Evolutionary conservation across 805 yeast species (phyloP).

Genomic region (Kregervanrija delftensis): DNA sequence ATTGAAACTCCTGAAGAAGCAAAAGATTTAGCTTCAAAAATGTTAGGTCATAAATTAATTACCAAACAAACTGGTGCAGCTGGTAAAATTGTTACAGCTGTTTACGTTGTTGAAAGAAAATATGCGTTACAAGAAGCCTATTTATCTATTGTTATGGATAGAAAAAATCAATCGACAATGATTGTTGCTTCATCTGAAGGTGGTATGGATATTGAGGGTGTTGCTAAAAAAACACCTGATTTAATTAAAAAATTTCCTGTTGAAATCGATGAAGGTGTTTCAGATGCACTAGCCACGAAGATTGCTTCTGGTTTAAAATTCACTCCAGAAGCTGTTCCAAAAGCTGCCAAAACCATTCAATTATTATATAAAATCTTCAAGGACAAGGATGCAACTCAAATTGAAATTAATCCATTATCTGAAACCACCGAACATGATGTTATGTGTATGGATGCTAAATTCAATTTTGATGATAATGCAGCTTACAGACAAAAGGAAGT

Average conservation of each 20-base stretch:
- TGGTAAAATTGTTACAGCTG: slow-evolving; percentile 96
- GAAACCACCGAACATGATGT: slow-evolving; percentile 89
- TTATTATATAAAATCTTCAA: slow-evolving; percentile 82
- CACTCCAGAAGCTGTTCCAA: slow-evolving; percentile 66
- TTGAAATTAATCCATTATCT: slow-evolving; percentile 96
- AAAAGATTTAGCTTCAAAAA: slow-evolving; percentile 73
- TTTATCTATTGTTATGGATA: slow-evolving; percentile 90
- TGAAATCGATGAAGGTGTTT: slow-evolving; percentile 71
- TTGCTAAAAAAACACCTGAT: slow-evolving; percentile 83
- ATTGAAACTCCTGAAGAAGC: slow-evolving; percentile 84
- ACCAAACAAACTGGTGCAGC: slow-evolving; percentile 98
- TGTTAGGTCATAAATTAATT: slow-evolving; percentile 88
- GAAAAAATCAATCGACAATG: slow-evolving; percentile 82
- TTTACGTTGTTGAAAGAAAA: slow-evolving; percentile 91
- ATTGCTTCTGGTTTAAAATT: slow-evolving; percentile 81
- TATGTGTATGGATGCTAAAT: slow-evolving; percentile 98
- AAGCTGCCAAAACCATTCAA: slow-evolving; percentile 82
- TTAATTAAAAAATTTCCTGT: slow-evolving; percentile 87
- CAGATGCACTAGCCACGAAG: slow-evolving; percentile 65
- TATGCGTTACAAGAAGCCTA: slow-evolving; percentile 93
- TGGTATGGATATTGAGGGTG: slow-evolving; percentile 99
- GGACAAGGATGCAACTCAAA: slow-evolving; percentile 95
- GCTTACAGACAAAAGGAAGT: slow-evolving; percentile 91
- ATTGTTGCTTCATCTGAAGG: slow-evolving; percentile 97
- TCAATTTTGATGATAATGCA: slow-evolving; percentile 96